These are phyloP conservation scores for Oryza brachyantha DNA, from an alignment of 176 grass and related monocot species.

Conservation along the genomic window DNA sequence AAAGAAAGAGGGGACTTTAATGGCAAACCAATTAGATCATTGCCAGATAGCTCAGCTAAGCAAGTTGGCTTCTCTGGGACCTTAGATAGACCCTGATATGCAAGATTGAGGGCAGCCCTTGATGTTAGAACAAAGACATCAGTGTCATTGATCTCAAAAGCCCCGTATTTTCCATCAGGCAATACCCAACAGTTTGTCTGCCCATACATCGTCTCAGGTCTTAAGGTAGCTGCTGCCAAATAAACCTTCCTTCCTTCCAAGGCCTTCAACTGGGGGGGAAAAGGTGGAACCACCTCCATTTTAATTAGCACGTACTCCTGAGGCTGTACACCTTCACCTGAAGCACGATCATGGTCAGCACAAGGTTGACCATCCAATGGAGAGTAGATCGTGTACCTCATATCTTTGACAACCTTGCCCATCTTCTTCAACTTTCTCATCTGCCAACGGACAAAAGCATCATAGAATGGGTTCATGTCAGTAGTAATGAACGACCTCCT, in stretches of 20 bases:
- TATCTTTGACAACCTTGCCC: conserved; percentile 76
- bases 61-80: conserved; percentile 61
- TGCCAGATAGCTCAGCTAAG: conserved; percentile 51
- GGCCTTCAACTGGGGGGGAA: conserved; percentile 52
- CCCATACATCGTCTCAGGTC: conserved; percentile 82
- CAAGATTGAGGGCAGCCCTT: conserved; percentile 67
- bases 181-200: conserved; percentile 85
- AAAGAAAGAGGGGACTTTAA: conserved; percentile 61
- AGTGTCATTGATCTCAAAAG: conserved; percentile 76
- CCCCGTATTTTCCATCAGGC: conserved; percentile 68
- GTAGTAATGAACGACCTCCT: conserved; percentile 72
- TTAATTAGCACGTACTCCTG: conserved; percentile 81
- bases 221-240: conserved; percentile 70
- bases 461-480: conserved; percentile 70
- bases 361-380: conserved; percentile 85
- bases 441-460: conserved; percentile 78
- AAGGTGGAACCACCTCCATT: conserved; percentile 70
- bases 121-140: conserved; percentile 71
- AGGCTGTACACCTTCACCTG: conserved; percentile 65
- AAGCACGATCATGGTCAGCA: conserved; percentile 66
- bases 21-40: conserved; percentile 66
- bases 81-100: conserved; percentile 60
- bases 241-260: conserved; percentile 70
- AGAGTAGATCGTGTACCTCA: conserved; percentile 70
- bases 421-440: conserved; percentile 68